Percentiles rank a stretch among this genome's conserved stretches.
Conservation (phyloP, 106 monocot species). For the Gastrodia elata region DNA sequence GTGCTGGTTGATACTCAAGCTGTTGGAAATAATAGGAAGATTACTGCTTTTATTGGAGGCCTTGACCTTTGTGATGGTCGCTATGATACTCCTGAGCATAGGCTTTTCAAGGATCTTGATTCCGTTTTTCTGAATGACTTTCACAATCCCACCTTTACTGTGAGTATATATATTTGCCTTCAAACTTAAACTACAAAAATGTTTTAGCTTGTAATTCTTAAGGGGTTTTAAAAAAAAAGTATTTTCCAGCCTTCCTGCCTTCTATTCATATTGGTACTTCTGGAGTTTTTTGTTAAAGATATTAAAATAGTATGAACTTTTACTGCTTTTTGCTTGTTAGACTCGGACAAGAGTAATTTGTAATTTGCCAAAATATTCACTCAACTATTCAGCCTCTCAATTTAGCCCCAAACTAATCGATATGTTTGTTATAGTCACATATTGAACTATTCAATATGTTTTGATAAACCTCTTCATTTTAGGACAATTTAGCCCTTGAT, state of each 20-base stretch:
- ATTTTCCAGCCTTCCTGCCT: not conserved
- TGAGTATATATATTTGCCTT: slow-evolving; percentile 24
- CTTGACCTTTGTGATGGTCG: slow-evolving; percentile 82
- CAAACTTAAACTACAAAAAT: not conserved
- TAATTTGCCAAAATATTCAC: no score
- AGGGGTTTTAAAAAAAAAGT: not conserved
- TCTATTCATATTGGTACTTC: not conserved
- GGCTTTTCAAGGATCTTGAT: slow-evolving; percentile 56
- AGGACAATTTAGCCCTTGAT: no score
- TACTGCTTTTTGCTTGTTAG: not conserved
- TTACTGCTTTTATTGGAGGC: slow-evolving; percentile 69
- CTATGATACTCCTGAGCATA: slow-evolving; percentile 73
- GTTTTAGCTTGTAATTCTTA: not conserved
- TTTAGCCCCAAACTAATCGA: no score
- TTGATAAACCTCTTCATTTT: no score
- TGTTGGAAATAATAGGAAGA: slow-evolving; percentile 52
- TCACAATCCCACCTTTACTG: slow-evolving; percentile 66
- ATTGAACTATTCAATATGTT: no score
- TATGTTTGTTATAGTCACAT: no score
- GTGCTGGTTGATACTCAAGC: slow-evolving; percentile 61
- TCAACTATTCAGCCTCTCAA: no score
- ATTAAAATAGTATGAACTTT: not conserved
- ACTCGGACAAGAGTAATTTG: no score
- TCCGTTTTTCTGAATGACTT: slow-evolving; percentile 50
- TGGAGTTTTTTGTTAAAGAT: not conserved